Percentiles rank a stretch among this genome's conserved stretches.
These are phyloP conservation scores for Eucalyptus lansdowneana DNA, from an alignment of 345 rosid species.

Conservation along the genomic window DNA sequence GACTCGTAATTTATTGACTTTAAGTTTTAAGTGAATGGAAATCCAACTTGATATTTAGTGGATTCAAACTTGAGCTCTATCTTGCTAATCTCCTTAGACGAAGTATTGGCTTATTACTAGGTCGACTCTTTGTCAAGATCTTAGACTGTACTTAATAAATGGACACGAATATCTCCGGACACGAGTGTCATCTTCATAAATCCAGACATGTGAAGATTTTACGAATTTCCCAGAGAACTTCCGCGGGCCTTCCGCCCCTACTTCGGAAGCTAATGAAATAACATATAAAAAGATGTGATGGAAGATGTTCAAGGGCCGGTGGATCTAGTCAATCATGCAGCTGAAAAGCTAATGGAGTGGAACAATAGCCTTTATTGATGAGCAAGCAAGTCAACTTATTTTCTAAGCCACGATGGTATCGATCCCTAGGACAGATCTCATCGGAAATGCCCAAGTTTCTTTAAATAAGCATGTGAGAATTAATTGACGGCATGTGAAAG, in stretches of 20 bases:
- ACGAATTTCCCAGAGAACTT: background rate
- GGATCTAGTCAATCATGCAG: background rate
- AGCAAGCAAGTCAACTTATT: background rate
- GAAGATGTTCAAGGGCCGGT: background rate
- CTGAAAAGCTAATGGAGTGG: background rate
- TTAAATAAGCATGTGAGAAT: background rate
- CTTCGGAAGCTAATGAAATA: background rate
- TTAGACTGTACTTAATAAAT: background rate
- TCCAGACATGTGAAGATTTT: background rate
- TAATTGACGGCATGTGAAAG: background rate
- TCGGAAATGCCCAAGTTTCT: background rate
- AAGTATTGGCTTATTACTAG: background rate
- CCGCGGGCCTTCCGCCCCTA: background rate
- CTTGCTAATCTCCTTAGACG: background rate
- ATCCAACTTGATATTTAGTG: background rate
- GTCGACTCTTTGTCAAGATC: background rate
- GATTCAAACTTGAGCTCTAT: background rate
- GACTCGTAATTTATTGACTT: background rate
- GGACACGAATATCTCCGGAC: background rate
- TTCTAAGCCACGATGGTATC: background rate
- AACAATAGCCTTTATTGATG: background rate
- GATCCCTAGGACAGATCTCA: background rate
- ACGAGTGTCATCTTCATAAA: background rate
- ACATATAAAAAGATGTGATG: background rate
- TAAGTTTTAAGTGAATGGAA: background rate